Evolutionary conservation across 371 early-diverging fungal species (phyloP), one percentile per base, ranked within the genome.

Genomic region (Cokeromyces recurvatus): DNA sequence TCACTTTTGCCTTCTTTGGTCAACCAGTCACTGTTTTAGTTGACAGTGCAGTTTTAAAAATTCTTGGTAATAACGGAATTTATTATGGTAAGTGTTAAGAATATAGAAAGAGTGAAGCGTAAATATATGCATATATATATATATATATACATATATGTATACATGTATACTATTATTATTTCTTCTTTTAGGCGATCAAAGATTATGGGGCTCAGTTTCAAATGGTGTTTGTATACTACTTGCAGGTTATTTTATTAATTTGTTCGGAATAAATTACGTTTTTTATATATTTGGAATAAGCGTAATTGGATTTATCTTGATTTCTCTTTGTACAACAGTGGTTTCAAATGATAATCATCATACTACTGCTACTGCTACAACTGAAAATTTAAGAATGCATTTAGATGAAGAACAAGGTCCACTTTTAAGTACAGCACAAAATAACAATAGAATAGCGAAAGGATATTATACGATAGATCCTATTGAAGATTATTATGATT

Each of bases 121-220:
- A 29, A 29, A 29, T 8, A 5, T 11, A 29, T 8, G 29, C 8
- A 11, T 8, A 29, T 29, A 29, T 8, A 29, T 29, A 8, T 29
- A 8, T 11, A 29, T 29, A 29, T 29, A 29, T 29, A n/a, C n/a
- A n/a, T n/a, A n/a, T n/a, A n/a, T n/a, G n/a, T n/a, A n/a, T n/a
- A n/a, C n/a, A n/a, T n/a, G n/a, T n/a, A n/a, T n/a, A n/a, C 29
- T 27, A 5, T 27, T 27, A 27, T 27, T 27, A 27, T 7, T 11
- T 11, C 8, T 20, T 4, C 19, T n/a, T 20, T n/a, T 31, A 71
- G 71, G 71, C 10, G 62, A 62, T 27, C 72, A 71, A 38, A 50
- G 72, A n/a, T 25, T 71, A 29, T 71, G 72, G 72, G 72, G 72
- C 2, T 68, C 68, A 2, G 47, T 71, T 15, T 67, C 72, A 6